Evolutionary conservation across 1,284 basidiomycete genomes (phyloP), one percentile per base, ranked within the genome.

Genomic region (Rhodotorula sp.): DNA sequence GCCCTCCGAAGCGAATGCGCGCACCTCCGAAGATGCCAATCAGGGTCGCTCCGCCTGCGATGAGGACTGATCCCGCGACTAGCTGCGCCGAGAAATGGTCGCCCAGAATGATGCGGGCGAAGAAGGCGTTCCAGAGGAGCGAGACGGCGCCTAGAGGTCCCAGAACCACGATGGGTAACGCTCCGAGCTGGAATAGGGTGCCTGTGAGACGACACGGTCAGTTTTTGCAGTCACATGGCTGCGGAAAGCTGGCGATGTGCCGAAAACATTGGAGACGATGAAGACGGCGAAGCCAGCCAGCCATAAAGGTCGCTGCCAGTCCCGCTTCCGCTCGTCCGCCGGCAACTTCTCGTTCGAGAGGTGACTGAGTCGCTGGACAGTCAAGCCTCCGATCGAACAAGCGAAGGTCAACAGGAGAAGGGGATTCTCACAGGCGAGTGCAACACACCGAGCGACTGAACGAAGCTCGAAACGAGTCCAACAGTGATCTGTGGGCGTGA

Each of bases 361-460:
- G 84, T 97, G 94, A 76, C 91, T 94, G 83, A 95, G 94, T 73
- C 94, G 88, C 80, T 97, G 94, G 71, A 98, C 89, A 36, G 94
- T 96, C 49, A 98, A 85, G 24, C 94, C 85, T 84, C 75, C 5
- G 29, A 17, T 2, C 10, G n/a, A 30, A 24, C 19, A 13, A 1
- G 29, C 49, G 55, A 15, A 46, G 47, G 46, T 54, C 67, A 47
- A 61, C 71, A 20, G n/a, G 13, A 8, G 34, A 11, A 11, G 51
- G 49, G 53, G 24, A 20, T 17, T 4, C 11, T 20, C 32, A 19
- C 4, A 3, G 30, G 61, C 44, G 55, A 69, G 19, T 32, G 29
- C n/a, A 11, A 72, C 81, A 70, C 34, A 83, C 83, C 92, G 3
- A 96, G 84, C 34, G 90, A 92, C 81, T 97, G 94, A 32, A 97